phyloP scores from a whole-genome alignment of 495 filamentous ascomycete species.

The Daldinia decipiens region DNA sequence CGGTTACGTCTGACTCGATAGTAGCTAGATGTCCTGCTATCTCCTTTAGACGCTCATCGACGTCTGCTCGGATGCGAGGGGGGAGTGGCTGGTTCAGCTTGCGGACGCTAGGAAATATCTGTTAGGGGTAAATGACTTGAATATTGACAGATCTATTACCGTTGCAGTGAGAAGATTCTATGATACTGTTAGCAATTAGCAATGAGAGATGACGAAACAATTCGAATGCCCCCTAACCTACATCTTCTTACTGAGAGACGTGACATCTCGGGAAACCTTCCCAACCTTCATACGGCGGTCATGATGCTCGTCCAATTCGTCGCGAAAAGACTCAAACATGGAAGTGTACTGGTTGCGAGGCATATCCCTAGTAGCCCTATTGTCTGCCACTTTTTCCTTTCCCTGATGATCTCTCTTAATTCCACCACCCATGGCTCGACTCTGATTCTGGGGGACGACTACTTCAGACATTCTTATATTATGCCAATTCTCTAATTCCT shows the following conservation, averaged over 20 bases:
- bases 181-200: conserved; percentile 24
- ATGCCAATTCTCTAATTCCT: not conserved
- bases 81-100: conserved; percentile 72
- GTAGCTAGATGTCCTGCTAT: conserved; percentile 73
- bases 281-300: conserved; percentile 90
- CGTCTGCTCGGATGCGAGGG: conserved; percentile 69
- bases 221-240: conserved; percentile 52
- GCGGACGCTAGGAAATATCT: conserved; percentile 64
- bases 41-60: conserved; percentile 68
- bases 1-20: conserved; percentile 76
- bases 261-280: conserved; percentile 90
- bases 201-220: not conserved
- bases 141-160: conserved; percentile 62
- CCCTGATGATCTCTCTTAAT: conserved; percentile 71
- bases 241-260: conserved; percentile 97
- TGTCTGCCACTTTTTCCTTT: conserved; percentile 55
- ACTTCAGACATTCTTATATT: conserved; percentile 43
- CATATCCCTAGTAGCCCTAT: conserved; percentile 47
- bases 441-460: conserved; percentile 44
- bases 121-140: conserved; percentile 19
- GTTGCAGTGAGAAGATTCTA: conserved; percentile 93
- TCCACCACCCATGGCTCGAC: conserved; percentile 54
- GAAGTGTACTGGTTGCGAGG: conserved; percentile 66
- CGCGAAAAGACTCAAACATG: conserved; percentile 86
- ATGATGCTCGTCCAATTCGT: conserved; percentile 93